Evolutionary conservation across 192 early-diverging fungal genomes (phyloP).

Genomic region (Cladochytrium replicatum): DNA sequence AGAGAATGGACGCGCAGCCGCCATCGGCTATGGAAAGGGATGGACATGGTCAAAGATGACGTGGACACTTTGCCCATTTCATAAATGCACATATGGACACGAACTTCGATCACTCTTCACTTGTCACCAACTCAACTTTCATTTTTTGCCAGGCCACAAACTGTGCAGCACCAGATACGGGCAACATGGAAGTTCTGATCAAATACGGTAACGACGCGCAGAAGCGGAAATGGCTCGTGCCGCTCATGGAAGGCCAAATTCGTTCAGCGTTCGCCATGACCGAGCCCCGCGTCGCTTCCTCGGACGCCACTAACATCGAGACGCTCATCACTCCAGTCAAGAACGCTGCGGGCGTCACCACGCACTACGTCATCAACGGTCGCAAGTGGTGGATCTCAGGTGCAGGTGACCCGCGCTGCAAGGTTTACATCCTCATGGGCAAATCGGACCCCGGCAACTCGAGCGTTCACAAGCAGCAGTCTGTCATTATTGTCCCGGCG

Average conservation of each 20-base stretch:
- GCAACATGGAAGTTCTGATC: constrained; percentile 98
- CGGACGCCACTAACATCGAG: constrained; percentile 96
- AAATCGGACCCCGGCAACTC: constrained; percentile 58
- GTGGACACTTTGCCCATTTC: not conserved
- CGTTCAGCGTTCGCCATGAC: constrained; percentile 99
- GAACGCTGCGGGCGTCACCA: constrained; percentile 25
- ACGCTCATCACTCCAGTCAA: constrained; percentile 63
- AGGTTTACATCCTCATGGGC: constrained; percentile 87
- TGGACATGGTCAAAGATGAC: too few relatives aligned
- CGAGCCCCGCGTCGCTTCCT: constrained; percentile 88
- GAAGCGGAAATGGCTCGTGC: constrained; percentile 57
- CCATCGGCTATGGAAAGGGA: too few relatives aligned
- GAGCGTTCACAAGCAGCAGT: constrained; percentile 72
- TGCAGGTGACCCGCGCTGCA: constrained; percentile 86
- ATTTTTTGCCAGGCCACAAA: constrained; percentile 56
- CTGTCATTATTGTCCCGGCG: constrained; percentile 79
- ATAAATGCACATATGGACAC: too few relatives aligned
- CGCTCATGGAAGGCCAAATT: constrained; percentile 83
- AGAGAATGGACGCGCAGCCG: too few relatives aligned
- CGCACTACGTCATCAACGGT: constrained; percentile 37
- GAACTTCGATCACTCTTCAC: too few relatives aligned
- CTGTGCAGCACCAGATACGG: constrained; percentile 92
- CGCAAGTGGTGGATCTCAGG: constrained; percentile 99
- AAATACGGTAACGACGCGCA: constrained; percentile 85
- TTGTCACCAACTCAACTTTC: not conserved